Conservation (phyloP, 148 eudicot genomes). For the Spergularia bocconei region DNA sequence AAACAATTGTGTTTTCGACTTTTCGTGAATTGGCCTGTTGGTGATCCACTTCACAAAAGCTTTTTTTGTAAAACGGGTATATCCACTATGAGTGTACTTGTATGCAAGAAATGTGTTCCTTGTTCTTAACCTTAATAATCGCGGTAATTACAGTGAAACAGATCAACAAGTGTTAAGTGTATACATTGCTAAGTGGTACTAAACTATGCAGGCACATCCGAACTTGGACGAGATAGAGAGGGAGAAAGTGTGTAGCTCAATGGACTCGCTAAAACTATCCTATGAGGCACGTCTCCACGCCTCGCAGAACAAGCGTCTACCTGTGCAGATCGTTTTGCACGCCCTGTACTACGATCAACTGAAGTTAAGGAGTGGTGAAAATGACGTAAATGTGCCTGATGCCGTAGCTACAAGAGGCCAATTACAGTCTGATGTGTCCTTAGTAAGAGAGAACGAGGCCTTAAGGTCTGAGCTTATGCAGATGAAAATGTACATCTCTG, state of each 20-base stretch:
- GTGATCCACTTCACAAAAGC: too few relatives aligned
- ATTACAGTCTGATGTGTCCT: constrained; percentile 53
- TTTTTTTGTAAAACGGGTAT: too few relatives aligned
- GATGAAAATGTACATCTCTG: constrained; percentile 75
- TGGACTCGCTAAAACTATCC: constrained; percentile 89
- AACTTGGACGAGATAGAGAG: constrained; percentile 91
- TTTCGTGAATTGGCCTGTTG: too few relatives aligned
- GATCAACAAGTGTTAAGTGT: too few relatives aligned
- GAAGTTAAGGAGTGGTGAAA: constrained; percentile 61
- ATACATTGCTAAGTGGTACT: too few relatives aligned
- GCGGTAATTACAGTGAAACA: too few relatives aligned
- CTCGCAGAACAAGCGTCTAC: constrained; percentile 86
- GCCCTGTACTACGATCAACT: constrained; percentile 89
- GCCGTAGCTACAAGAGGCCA: constrained; percentile 46
- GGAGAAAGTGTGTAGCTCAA: constrained; percentile 82
- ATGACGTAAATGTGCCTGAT: constrained; percentile 27
- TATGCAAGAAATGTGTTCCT: too few relatives aligned
- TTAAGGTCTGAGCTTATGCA: constrained; percentile 60
- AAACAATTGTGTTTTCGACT: too few relatives aligned
- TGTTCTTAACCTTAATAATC: too few relatives aligned
- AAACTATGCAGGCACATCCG: constrained; percentile 66
- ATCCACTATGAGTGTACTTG: too few relatives aligned
- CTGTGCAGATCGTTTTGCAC: constrained; percentile 82
- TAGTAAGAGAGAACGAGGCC: constrained; percentile 72
- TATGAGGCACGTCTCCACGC: constrained; percentile 91